Percentiles rank a stretch among this genome's conserved stretches.
phyloP scores from a whole-genome alignment of 2,329 filamentous ascomycete genomes.

The Falciphora oryzae region DNA sequence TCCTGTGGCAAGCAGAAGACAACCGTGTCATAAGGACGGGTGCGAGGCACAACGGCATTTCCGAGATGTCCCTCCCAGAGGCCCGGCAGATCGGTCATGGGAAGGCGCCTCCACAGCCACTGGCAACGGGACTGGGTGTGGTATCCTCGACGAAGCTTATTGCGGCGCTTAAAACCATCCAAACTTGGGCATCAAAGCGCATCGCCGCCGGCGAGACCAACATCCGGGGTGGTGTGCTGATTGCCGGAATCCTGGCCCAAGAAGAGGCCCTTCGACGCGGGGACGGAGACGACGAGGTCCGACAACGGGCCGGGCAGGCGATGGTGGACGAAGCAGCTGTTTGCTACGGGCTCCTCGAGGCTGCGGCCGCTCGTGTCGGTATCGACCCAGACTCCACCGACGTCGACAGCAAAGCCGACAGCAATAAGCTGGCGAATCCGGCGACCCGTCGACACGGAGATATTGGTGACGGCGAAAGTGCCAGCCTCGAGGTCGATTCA shows the following conservation, averaged over 20 bases:
- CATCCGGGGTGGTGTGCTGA: slow-evolving; percentile 16
- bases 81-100: background rate
- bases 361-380: background rate
- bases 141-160: slow-evolving; percentile 15
- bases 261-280: slow-evolving; percentile 15
- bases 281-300: background rate
- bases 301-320: background rate
- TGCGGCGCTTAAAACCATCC: background rate
- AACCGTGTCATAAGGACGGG: slow-evolving; percentile 25
- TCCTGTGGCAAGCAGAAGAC: slow-evolving; percentile 39
- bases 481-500: background rate
- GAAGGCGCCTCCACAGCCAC: slow-evolving; percentile 7
- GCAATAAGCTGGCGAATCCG: background rate
- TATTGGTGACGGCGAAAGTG: background rate
- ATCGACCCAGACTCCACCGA: background rate
- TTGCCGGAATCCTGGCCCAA: slow-evolving; percentile 14
- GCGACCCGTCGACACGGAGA: background rate
- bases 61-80: background rate
- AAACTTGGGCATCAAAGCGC: slow-evolving; percentile 7
- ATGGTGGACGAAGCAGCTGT: background rate
- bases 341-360: slow-evolving; percentile 5
- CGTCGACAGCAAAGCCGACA: background rate
- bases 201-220: slow-evolving; percentile 18
- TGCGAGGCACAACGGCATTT: slow-evolving; percentile 8
- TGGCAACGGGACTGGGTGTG: slow-evolving; percentile 21